phyloP scores from a whole-genome alignment of 148 eudicot genomes.

The Fagopyrum tataricum region DNA sequence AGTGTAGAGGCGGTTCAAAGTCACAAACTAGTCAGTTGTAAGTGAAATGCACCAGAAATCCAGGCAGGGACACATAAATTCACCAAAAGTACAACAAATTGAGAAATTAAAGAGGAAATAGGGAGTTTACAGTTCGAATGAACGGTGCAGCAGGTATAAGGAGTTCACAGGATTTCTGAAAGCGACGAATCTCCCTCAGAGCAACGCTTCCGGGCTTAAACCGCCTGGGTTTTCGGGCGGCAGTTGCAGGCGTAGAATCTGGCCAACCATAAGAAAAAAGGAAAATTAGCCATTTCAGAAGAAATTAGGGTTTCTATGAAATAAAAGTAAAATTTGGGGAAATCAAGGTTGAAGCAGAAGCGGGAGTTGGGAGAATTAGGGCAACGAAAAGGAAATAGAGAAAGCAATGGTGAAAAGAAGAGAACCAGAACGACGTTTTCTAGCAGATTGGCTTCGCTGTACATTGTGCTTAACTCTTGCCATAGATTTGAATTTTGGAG shows the following conservation, averaged over 20 bases:
- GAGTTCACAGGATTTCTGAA: constrained; percentile 11
- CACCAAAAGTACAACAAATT: background rate
- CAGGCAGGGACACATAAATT: background rate
- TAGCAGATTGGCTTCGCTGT: background rate
- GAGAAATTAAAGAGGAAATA: background rate
- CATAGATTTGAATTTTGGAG: background rate
- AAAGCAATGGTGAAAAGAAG: background rate
- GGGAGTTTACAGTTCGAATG: constrained; percentile 18
- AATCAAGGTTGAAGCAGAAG: background rate
- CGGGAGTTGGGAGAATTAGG: background rate
- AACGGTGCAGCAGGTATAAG: constrained; percentile 32
- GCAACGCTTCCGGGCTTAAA: constrained; percentile 16
- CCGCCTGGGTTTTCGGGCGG: constrained; percentile 4
- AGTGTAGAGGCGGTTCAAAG: background rate
- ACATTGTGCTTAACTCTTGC: constrained; percentile 3
- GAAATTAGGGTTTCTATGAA: constrained; percentile 5
- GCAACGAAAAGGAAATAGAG: background rate
- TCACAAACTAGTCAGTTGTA: background rate
- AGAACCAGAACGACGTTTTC: background rate
- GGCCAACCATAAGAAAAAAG: background rate
- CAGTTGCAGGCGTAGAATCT: background rate
- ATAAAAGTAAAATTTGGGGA: background rate
- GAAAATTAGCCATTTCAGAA: background rate
- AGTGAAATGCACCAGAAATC: background rate
- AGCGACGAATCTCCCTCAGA: constrained; percentile 16